Evolutionary conservation across 1,284 basidiomycete species (phyloP), one percentile per base, ranked within the genome.

Genomic region (Coniophora puteana): DNA sequence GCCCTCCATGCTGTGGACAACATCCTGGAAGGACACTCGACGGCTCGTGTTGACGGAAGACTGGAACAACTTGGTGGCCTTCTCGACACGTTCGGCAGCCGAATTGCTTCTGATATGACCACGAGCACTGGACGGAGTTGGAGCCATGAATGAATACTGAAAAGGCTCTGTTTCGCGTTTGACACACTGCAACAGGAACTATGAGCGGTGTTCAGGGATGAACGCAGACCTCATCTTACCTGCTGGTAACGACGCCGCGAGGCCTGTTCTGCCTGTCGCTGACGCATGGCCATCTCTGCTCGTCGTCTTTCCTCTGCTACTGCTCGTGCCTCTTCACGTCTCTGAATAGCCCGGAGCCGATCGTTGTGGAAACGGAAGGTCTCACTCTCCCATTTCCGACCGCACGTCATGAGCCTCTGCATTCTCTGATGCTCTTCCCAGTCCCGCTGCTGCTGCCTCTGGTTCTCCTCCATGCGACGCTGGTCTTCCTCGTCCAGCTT

Each of bases 1-100:
- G 7, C 82, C 82, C 21, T 74, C 67, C 74, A 83, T 80, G 53
- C 73, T 69, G 22, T 58, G 55, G 33, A 80, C 58, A 36, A 84
- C 78, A 30, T 80, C 72, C 31, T 68, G 64, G 55, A 83, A 81
- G 1, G 74, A 58, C 17, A 82, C 68, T 13, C 51, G 37, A 8
- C 45, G 49, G n/a, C 30, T 34, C 1, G 37, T 43, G 33, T 36
- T 30, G 1, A 23, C 41, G 7, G 54, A 23, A 1, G 50, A 45
- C 17, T 30, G 42, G n/a, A n/a, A n/a, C 26, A 31, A 21, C 6
- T 38, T 3, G 18, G 28, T 22, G 5, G n/a, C 12, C 33, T 50
- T 51, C 40, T 48, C 52, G 33, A 22, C 5, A 21, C n/a, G 17
- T 46, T 41, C 16, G 28, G 11, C 1, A 40, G 5, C 22, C 43